Conservation (phyloP, 176 grass and related monocot species). For the Chrysopogon serrulatus region DNA sequence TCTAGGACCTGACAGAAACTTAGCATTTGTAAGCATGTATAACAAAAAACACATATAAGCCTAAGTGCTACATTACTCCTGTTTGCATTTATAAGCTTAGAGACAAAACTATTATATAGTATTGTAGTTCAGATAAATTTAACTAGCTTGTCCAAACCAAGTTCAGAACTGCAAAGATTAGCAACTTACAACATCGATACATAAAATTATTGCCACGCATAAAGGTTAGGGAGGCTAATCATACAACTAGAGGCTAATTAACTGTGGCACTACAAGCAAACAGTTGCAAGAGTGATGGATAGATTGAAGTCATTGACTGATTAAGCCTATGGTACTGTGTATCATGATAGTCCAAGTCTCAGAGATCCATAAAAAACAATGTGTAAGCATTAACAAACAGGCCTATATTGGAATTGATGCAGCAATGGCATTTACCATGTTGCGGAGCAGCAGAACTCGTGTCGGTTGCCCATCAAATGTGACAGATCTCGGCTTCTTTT, state of each 20-base stretch:
- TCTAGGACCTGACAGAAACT: background rate
- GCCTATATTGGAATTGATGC: background rate
- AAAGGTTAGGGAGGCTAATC: background rate
- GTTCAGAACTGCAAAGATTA: background rate
- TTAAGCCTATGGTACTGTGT: background rate
- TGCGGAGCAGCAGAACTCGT: constrained; percentile 69
- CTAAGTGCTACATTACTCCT: background rate
- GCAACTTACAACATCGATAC: background rate
- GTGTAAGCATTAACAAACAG: background rate
- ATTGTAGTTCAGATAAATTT: background rate
- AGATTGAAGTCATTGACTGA: background rate
- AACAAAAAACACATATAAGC: background rate
- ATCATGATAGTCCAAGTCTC: background rate
- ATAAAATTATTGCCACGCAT: background rate
- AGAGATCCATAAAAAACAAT: background rate
- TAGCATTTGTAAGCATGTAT: background rate
- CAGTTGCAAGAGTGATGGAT: background rate
- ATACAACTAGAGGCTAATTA: background rate
- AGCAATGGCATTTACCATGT: constrained; percentile 55
- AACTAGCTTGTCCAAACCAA: background rate
- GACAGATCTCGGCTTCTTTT: constrained; percentile 68
- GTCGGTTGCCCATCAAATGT: constrained; percentile 61
- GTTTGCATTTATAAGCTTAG: background rate
- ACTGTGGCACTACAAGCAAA: background rate
- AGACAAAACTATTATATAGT: too few species aligned